These are phyloP conservation scores for Tarenaya hassleriana DNA, from an alignment of 345 rosid species.

Conservation along the genomic window DNA sequence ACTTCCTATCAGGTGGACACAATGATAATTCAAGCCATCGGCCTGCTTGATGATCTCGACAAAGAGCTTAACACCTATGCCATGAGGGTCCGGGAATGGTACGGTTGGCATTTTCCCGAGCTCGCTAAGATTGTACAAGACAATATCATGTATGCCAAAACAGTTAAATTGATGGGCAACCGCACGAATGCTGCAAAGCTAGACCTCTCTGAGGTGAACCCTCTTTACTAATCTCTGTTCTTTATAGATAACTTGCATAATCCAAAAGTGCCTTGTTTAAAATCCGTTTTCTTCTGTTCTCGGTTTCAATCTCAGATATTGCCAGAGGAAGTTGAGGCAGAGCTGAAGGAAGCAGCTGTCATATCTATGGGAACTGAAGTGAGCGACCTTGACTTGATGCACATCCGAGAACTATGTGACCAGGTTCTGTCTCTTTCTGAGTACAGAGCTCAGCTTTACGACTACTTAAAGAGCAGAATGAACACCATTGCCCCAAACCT, in stretches of 20 bases:
- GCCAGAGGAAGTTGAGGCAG: constrained; percentile 52
- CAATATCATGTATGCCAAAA: constrained; percentile 63
- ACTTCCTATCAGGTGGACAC: constrained; percentile 56
- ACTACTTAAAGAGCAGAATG: constrained; percentile 71
- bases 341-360: constrained; percentile 65
- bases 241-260: neutral
- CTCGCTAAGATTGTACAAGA: constrained; percentile 76
- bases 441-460: constrained; percentile 76
- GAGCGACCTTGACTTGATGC: constrained; percentile 63
- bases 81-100: constrained; percentile 86
- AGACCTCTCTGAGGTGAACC: constrained; percentile 65
- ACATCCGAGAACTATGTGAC: constrained; percentile 63
- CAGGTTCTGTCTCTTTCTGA: constrained; percentile 66
- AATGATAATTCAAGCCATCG: constrained; percentile 86
- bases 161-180: constrained; percentile 66
- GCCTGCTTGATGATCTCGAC: constrained; percentile 79
- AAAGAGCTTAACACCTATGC: constrained; percentile 79
- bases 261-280: neutral
- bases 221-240: neutral
- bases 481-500: constrained; percentile 71
- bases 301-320: constrained; percentile 32
- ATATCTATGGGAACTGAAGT: constrained; percentile 87
- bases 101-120: constrained; percentile 93
- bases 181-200: constrained; percentile 65
- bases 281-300: neutral